These are phyloP conservation scores for Boletus tomentosulus DNA, from an alignment of 768 basidiomycete genomes.

Conservation along the genomic window DNA sequence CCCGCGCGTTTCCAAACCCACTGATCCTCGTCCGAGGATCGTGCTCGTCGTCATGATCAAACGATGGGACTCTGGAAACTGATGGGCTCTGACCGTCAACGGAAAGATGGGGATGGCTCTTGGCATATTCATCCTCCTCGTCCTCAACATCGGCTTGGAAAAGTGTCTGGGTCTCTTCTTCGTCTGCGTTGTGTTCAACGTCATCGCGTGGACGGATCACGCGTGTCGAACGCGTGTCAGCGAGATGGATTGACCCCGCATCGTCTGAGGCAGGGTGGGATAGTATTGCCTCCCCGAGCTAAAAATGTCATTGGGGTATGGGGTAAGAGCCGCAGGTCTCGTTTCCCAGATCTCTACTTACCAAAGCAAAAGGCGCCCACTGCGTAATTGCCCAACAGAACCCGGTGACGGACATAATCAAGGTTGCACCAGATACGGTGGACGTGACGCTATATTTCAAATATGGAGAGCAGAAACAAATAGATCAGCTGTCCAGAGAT, in stretches of 20 bases:
- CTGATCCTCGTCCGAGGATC: constrained; percentile 29
- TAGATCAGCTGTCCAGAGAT: constrained; percentile 11
- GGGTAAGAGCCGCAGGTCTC: constrained; percentile 10
- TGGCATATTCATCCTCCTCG: constrained; percentile 14
- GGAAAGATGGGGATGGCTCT: neutral
- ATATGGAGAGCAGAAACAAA: constrained; percentile 2
- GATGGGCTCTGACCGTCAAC: neutral
- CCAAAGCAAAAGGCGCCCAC: constrained; percentile 92
- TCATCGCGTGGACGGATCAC: constrained; percentile 7
- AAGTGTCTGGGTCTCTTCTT: constrained; percentile 25
- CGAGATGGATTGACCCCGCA: constrained; percentile 35
- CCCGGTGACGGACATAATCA: constrained; percentile 74
- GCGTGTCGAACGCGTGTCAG: constrained; percentile 32
- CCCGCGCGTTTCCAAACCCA: constrained; percentile 37
- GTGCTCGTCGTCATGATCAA: constrained; percentile 6
- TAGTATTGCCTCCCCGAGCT: constrained; percentile 86
- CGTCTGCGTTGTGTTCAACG: constrained; percentile 16
- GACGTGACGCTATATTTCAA: constrained; percentile 56
- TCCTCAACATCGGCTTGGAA: constrained; percentile 23
- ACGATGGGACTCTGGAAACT: neutral
- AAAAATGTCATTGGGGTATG: constrained; percentile 14
- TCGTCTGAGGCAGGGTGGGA: constrained; percentile 48
- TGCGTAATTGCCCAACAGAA: constrained; percentile 91
- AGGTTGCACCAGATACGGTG: constrained; percentile 64
- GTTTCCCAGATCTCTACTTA: constrained; percentile 34